Evolutionary conservation across 352 stramenopile genomes (phyloP), one percentile per base, ranked within the genome.

Genomic region (Plasmopara halstedii): DNA sequence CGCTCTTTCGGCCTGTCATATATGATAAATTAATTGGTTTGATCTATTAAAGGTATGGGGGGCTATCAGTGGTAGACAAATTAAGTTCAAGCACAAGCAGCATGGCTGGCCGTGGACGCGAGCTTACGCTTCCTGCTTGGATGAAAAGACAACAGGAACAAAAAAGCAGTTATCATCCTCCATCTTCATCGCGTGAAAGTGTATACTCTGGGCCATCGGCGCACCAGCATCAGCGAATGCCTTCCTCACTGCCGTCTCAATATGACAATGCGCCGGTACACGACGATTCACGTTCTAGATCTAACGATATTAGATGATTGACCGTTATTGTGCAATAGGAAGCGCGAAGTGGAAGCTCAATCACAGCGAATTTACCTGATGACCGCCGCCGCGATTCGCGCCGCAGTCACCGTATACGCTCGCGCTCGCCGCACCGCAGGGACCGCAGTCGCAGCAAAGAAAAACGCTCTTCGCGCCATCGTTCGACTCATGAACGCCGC

Each of bases 51-150:
- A 31, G 34, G 36, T 27, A 17, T 29, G 27, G 35, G 8, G 19
- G 46, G 42, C 25, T 21, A 43, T 40, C 39, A 55, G 45, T 63
- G 48, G 40, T 61, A 46, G 43, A 55, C 51, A 51, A 22, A 51
- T 46, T 37, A 35, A 50, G 18, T 13, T 22, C 22, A 50, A 56
- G 33, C 26, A 50, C 18, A n/a, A 47, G 10, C 15, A 69, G 20
- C 9, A 88, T 88, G 76, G 76, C 73, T n/a, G 83, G 80, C 17
- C 73, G 83, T 33, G 83, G 83, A 64, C 75, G 80, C 21, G 78
- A 85, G 50, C 73, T 94, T 53, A 90, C 78, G 62, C 67, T 94
- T 40, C 83, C 83, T 17, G 83, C 83, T 54, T 94, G 83, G 83
- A 91, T 94, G 80, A 89, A 83, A 58, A 86, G 91, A 58, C 72